Conservation (phyloP, 139 green algal species). For the Coelastrella sp. region DNA sequence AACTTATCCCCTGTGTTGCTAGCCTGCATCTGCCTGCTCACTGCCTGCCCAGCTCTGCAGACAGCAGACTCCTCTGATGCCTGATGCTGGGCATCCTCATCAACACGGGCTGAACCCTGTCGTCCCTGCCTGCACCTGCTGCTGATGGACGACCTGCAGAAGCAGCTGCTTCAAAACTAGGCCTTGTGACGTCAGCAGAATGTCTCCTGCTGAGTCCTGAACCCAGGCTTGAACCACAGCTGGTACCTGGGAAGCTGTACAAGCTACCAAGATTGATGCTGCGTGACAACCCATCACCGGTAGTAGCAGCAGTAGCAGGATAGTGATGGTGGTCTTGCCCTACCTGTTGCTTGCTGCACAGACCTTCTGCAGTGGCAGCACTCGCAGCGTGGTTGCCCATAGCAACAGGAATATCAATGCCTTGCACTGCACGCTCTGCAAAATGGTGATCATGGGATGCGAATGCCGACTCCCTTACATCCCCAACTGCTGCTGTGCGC, state of each 20-base stretch:
- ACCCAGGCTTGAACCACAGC: background rate
- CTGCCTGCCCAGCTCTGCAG: background rate
- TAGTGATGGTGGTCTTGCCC: background rate
- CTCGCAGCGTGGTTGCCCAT: background rate
- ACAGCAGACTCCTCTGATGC: background rate
- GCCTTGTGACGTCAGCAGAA: background rate
- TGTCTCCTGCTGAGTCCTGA: background rate
- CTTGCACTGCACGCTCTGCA: background rate
- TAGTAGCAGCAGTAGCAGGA: background rate
- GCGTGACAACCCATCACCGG: background rate
- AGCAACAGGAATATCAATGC: background rate
- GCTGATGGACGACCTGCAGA: background rate
- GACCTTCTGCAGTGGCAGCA: background rate
- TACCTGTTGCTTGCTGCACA: background rate
- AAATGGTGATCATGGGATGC: background rate
- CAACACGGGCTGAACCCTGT: background rate
- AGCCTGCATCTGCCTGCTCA: background rate
- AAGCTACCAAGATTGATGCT: background rate
- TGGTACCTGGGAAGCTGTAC: background rate
- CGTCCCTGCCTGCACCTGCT: background rate
- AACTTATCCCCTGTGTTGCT: no score
- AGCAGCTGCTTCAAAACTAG: background rate
- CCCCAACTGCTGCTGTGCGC: background rate
- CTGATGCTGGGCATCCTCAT: slow-evolving; percentile 29
- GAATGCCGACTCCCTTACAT: background rate